These are phyloP conservation scores for Cystobasidium slooffiae DNA, from an alignment of 1,284 basidiomycete genomes.

Conservation along the genomic window DNA sequence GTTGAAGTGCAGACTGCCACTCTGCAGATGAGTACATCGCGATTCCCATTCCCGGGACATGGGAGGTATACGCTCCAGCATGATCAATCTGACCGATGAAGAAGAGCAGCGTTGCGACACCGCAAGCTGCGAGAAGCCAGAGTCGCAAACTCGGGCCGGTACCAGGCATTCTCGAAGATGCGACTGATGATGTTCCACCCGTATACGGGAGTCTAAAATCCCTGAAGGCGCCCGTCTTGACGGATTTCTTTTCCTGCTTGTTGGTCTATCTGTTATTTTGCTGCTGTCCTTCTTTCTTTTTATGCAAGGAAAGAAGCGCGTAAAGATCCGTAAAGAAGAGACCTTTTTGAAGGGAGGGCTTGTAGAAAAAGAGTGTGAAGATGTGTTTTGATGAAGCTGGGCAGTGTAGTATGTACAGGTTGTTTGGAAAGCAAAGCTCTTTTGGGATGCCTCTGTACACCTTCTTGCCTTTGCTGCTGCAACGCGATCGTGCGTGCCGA, in stretches of 20 bases:
- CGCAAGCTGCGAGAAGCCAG: background rate
- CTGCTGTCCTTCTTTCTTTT: background rate
- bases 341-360: background rate
- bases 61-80: constrained; percentile 11
- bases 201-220: background rate
- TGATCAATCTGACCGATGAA: constrained; percentile 23
- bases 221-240: background rate
- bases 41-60: constrained; percentile 18
- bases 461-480: too few species aligned
- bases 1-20: constrained; percentile 17
- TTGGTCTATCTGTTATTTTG: too few species aligned
- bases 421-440: too few species aligned
- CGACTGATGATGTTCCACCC: background rate
- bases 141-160: background rate
- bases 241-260: background rate
- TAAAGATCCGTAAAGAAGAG: background rate
- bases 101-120: constrained; percentile 1
- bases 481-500: too few species aligned
- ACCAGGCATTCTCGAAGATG: too few species aligned
- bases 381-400: too few species aligned
- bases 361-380: too few species aligned
- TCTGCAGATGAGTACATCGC: constrained; percentile 27
- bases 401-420: background rate
- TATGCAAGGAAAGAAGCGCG: background rate
- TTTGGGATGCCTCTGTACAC: background rate